Base-by-base conservation (phyloP, 1,139 yeast species). In the Geotrichum histeridarum region DNA sequence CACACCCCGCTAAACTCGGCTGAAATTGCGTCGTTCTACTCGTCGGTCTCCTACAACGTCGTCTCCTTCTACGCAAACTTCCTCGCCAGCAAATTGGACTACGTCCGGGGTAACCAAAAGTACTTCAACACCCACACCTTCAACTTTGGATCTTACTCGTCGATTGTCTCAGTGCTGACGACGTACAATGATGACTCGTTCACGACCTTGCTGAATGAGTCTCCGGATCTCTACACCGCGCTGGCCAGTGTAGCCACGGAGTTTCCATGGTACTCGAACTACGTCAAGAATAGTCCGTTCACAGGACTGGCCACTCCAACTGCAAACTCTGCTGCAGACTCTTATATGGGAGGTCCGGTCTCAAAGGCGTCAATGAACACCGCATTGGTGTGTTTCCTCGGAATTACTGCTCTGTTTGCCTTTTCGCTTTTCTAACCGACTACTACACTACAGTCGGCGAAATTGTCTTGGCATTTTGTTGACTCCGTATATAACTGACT, bases 211-310 rank as follows among this genome's bases (percentile, higher is more conserved):
- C 17, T 52, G 8, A 22, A 37, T 15, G 35, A n/a, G 4, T 37
- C 49, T 7, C 55, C 55, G 1, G 48, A 37, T 11, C 36, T 48
- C 33, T 31, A 46, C 27, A 46, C 55, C n/a, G 54, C 33, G 12
- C 35, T 55, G 14, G 55, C 58, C 8, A 50, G 41, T 35, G 30
- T 48, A 9, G 58, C 58, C 11, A 27, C 51, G n/a, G 44, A 55
- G 45, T 50, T 55, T 43, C 58, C 58, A 7, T 55, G 58, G 58
- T 50, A 48, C 47, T 27, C 50, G 3, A 27, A 27, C 9, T 55
- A 55, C 55, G 42, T 39, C 17, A 12, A 22, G 0, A 38, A 53
- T 39, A 39, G 45, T 22, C 37, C 50, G 6, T 47, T 32, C 17
- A 9, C 22, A 6, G 42, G 11, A 8, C 32, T 37, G 8, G 42